Base-by-base conservation (phyloP, 495 filamentous ascomycete species). In the Parathielavia appendiculata region DNA sequence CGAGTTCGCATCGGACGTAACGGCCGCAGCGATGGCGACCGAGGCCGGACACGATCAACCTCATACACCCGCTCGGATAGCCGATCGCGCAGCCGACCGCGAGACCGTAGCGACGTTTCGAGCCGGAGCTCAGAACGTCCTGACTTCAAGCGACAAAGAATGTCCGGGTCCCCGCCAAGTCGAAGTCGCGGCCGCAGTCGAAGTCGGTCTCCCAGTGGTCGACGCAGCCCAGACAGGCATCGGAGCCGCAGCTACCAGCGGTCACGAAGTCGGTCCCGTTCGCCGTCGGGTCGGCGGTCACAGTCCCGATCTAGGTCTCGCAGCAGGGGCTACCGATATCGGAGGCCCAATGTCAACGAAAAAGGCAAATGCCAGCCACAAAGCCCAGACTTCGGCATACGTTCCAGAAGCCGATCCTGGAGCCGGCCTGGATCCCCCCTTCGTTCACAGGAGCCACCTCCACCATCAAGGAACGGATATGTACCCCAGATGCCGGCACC, bases 201-300 rank as follows among this genome's bases (percentile, higher is more conserved):
- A 23, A 60, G 54, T 40, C 40, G 46, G 41, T 35, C 38, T 20
- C 20, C 23, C 13, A 48, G 32, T 22, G 40, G 34, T 22, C 59
- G 20, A 35, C 51, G 35, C 11, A 52, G 55, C 16, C 39, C 34
- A 73, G 16, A 56, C 34, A 50, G 56, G 3, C 58, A 30, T 50
- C 26, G 51, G 10, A 54, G 47, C 9, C 62, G 26, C 11, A 63
- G 58, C 46, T 55, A 59, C 20, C 58, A 46, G n/a, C 58, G 65
- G 32, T 73, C 73, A 20, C 69, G 62, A 32, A 69, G 62, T 30
- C 61, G 60, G 23, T 73, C 71, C 12, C 65, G 66, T 23, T 73
- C 72, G 17, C 70, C 64, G 40, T 78, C 78, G 0, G 69, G 70
- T 13, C 79, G 79, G 26, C 73, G 67, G 44, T 81, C 84, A 38